A percentile compares a stretch with the other conserved stretches of the same genome.
These are phyloP conservation scores for Chrysoporthe puriensis DNA, from an alignment of 2,329 filamentous ascomycete species.

Conservation along the genomic window DNA sequence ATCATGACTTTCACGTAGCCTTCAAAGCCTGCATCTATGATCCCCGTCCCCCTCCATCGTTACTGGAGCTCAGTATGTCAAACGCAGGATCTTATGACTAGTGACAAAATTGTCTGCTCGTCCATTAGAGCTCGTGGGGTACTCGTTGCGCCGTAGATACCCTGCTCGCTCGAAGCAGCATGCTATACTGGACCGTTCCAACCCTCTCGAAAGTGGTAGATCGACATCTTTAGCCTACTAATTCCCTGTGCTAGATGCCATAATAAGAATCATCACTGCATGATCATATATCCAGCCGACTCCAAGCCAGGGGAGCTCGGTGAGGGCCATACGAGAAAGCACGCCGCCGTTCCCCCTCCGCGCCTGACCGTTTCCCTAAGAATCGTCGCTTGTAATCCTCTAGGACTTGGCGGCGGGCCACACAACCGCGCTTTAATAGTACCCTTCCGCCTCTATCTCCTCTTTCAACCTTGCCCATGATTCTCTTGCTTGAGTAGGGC, in stretches of 20 bases:
- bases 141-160: not conserved
- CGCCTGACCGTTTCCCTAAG: not conserved
- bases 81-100: not conserved
- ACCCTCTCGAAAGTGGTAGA: not conserved
- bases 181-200: not conserved
- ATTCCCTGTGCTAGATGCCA: not conserved
- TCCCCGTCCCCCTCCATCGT: no score
- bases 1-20: no score
- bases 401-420: not conserved
- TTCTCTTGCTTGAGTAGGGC: constrained; percentile 17
- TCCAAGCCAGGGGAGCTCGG: no score
- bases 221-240: not conserved
- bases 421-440: not conserved
- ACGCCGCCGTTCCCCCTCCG: not conserved
- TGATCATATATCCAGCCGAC: no score
- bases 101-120: no score
- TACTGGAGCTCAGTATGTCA: not conserved
- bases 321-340: not conserved
- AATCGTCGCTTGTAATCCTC: not conserved
- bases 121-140: no score
- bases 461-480: constrained; percentile 12
- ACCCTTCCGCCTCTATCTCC: not conserved
- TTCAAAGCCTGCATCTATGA: no score
- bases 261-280: not conserved
- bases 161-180: not conserved